A percentile compares a stretch with the other conserved stretches of the same genome.
Conservation (phyloP, 139 green algal species). For the Chlamydomonas eustigma region DNA sequence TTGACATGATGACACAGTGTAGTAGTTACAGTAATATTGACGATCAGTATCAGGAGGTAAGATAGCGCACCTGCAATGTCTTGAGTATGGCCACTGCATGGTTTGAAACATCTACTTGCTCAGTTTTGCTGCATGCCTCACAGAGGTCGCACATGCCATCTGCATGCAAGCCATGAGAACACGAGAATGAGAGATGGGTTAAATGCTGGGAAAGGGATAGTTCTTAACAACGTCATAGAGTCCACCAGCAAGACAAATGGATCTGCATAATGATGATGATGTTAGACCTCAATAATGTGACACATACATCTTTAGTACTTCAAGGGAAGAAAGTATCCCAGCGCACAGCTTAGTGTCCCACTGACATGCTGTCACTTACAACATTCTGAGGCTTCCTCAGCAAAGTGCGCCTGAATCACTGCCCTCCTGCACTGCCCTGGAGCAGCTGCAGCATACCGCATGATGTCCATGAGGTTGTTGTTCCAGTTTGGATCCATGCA, state of each 20-base stretch:
- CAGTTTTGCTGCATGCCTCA: not conserved
- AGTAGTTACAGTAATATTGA: too few relatives aligned
- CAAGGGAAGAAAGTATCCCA: too few relatives aligned
- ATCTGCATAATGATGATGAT: too few relatives aligned
- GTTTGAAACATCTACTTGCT: not conserved
- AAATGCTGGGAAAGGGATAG: too few relatives aligned
- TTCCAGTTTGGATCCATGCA: constrained; percentile 61
- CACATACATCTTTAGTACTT: too few relatives aligned
- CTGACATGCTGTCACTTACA: too few relatives aligned
- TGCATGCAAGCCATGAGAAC: not conserved
- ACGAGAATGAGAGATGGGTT: too few relatives aligned
- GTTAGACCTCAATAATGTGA: too few relatives aligned
- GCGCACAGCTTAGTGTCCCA: too few relatives aligned
- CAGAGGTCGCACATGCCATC: constrained; percentile 50
- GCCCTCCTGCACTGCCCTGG: constrained; percentile 42
- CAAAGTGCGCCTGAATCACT: constrained; percentile 60
- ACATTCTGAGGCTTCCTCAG: constrained; percentile 49
- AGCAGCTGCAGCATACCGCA: constrained; percentile 37
- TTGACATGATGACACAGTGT: too few relatives aligned
- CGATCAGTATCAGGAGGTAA: not conserved
- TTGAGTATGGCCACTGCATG: constrained; percentile 11
- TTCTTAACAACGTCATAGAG: too few relatives aligned
- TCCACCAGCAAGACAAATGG: too few relatives aligned
- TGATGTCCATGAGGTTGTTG: constrained; percentile 44
- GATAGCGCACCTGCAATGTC: not conserved